Evolutionary conservation across 2,329 filamentous ascomycete species (phyloP).

Genomic region (Fusarium proliferatum): DNA sequence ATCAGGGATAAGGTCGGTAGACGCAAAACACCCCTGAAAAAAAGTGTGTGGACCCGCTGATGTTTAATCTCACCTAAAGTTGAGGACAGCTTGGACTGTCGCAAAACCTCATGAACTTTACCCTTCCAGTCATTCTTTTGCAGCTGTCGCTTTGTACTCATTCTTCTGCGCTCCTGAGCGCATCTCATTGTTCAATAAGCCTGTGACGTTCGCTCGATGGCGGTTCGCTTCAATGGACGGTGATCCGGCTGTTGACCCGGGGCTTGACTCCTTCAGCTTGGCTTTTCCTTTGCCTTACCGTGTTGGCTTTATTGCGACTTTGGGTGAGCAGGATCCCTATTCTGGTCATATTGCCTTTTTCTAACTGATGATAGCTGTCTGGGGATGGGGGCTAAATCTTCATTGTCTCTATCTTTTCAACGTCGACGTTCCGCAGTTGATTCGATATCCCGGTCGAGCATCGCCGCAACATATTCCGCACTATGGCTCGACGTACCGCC

Average conservation of each 20-base stretch:
- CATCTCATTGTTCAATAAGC: background rate
- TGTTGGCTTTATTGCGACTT: constrained; percentile 84
- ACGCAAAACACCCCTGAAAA: constrained; percentile 38
- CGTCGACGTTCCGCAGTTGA: constrained; percentile 88
- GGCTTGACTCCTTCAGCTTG: constrained; percentile 87
- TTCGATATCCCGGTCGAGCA: constrained; percentile 83
- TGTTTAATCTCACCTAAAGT: constrained; percentile 31
- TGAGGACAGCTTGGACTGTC: constrained; percentile 44
- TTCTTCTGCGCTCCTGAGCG: constrained; percentile 10
- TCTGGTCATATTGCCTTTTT: background rate
- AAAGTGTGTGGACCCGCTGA: constrained; percentile 28
- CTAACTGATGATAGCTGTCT: constrained; percentile 73
- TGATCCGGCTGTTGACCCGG: constrained; percentile 75
- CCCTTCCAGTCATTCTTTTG: constrained; percentile 27
- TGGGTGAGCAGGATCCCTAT: constrained; percentile 68
- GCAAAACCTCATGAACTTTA: constrained; percentile 35
- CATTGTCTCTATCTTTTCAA: constrained; percentile 83
- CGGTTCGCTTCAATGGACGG: constrained; percentile 69
- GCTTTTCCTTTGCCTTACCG: constrained; percentile 90
- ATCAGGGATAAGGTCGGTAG: background rate
- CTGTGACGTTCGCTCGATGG: constrained; percentile 35
- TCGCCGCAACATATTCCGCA: constrained; percentile 78
- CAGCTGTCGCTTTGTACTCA: background rate
- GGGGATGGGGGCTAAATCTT: constrained; percentile 94
- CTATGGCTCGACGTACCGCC: constrained; percentile 85